phyloP scores from a whole-genome alignment of 768 basidiomycete genomes.

The Macrolepiota fuliginosa region DNA sequence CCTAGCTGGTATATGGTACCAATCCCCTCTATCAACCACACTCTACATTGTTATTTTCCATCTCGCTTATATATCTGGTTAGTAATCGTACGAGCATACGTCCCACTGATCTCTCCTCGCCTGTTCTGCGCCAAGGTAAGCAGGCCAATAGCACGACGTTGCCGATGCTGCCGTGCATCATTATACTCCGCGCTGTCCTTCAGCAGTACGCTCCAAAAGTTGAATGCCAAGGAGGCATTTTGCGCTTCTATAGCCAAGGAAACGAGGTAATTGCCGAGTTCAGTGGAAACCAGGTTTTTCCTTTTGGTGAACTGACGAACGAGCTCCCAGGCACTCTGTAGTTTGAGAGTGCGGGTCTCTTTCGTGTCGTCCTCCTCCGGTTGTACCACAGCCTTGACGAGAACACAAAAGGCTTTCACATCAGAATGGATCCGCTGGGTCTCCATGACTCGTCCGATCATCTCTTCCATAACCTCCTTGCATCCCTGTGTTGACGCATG shows the following conservation, averaged over 20 bases:
- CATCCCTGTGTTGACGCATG: conserved; percentile 48
- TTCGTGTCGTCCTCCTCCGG: conserved; percentile 21
- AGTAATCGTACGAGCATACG: conserved; percentile 10
- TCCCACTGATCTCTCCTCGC: conserved; percentile 6
- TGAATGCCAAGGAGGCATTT: conserved; percentile 52
- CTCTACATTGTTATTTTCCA: conserved; percentile 24
- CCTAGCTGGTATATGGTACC: neutral
- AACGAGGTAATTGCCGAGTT: conserved; percentile 52
- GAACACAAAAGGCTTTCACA: conserved; percentile 44
- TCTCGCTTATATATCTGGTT: conserved; percentile 2
- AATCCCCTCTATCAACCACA: conserved; percentile 4
- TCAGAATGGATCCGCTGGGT: conserved; percentile 35
- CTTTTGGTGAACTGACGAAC: conserved; percentile 34
- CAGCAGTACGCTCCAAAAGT: conserved; percentile 56
- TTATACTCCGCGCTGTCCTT: conserved; percentile 42
- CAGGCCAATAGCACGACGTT: conserved; percentile 40
- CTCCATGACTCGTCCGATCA: conserved; percentile 39
- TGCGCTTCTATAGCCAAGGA: conserved; percentile 44
- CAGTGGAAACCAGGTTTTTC: conserved; percentile 37
- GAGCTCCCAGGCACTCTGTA: conserved; percentile 41
- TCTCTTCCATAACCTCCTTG: conserved; percentile 35
- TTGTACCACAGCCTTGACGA: conserved; percentile 42
- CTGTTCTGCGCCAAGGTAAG: conserved; percentile 24
- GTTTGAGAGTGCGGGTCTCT: conserved; percentile 24
- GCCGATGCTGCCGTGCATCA: conserved; percentile 40